A percentile compares a stretch with the other conserved stretches of the same genome.
phyloP scores from a whole-genome alignment of 768 basidiomycete species.

The Termitomyces sp. region DNA sequence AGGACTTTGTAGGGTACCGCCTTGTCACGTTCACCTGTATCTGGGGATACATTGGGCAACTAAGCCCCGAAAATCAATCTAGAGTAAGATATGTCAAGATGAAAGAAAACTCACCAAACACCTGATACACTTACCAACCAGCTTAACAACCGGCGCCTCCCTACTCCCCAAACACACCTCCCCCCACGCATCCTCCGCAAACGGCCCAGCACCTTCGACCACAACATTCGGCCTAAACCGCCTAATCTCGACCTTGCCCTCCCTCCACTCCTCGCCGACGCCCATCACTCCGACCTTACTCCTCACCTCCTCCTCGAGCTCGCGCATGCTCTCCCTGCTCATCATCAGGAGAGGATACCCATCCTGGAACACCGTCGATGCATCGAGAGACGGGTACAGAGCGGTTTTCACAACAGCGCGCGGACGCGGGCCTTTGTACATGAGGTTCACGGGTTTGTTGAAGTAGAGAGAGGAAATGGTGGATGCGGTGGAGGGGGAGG shows the following conservation, averaged over 20 bases:
- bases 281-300: conserved; percentile 36
- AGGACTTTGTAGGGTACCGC: conserved; percentile 76
- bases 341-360: conserved; percentile 67
- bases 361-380: conserved; percentile 61
- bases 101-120: conserved; percentile 53
- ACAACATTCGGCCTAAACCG: conserved; percentile 75
- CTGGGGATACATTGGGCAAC: conserved; percentile 72
- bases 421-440: conserved; percentile 60
- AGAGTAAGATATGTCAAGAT: background rate
- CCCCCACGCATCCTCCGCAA: conserved; percentile 69
- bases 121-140: conserved; percentile 68
- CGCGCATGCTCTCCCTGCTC: conserved; percentile 60
- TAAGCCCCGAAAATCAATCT: conserved; percentile 23
- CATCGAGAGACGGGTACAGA: conserved; percentile 46
- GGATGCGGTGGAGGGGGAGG: conserved; percentile 54
- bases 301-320: conserved; percentile 46
- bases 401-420: conserved; percentile 49
- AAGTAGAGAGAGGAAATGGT: conserved; percentile 59
- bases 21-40: conserved; percentile 60
- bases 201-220: conserved; percentile 61
- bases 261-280: conserved; percentile 13
- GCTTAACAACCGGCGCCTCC: conserved; percentile 38
- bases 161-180: conserved; percentile 51
- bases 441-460: conserved; percentile 55
- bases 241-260: conserved; percentile 7